These are phyloP conservation scores for Ogataea hybrid DNA, from an alignment of 1,139 yeast species.

Conservation along the genomic window DNA sequence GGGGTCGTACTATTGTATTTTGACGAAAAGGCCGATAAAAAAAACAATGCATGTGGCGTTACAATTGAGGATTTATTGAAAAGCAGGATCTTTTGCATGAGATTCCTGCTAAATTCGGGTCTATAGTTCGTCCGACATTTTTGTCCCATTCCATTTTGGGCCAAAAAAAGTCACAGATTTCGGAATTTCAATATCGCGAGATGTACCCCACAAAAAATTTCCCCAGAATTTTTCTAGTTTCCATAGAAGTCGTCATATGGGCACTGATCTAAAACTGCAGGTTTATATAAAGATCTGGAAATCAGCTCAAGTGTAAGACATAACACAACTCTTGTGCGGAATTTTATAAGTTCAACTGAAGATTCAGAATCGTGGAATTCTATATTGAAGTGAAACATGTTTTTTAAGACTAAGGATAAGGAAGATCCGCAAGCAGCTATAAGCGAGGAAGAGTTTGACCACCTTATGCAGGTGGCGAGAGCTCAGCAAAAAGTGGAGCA, in stretches of 20 bases:
- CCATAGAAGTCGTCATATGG: background rate
- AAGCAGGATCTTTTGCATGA: background rate
- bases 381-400: background rate
- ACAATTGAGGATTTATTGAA: background rate
- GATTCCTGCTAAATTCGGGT: background rate
- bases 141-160: background rate
- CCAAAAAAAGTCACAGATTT: background rate
- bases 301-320: background rate
- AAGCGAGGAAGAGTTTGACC: slow-evolving; percentile 8
- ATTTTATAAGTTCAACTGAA: background rate
- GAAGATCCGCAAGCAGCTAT: background rate
- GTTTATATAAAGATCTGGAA: background rate
- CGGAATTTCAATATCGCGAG: background rate
- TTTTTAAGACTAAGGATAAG: background rate
- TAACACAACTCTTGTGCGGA: background rate
- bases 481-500: slow-evolving; percentile 13
- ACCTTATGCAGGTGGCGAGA: slow-evolving; percentile 8
- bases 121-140: background rate
- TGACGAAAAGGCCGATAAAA: background rate
- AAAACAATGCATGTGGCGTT: background rate
- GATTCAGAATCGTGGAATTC: background rate
- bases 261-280: background rate
- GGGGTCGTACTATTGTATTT: background rate
- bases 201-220: background rate
- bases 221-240: background rate